Evolutionary conservation across 2,329 filamentous ascomycete genomes (phyloP).

Genomic region (Aschersonia sp.): DNA sequence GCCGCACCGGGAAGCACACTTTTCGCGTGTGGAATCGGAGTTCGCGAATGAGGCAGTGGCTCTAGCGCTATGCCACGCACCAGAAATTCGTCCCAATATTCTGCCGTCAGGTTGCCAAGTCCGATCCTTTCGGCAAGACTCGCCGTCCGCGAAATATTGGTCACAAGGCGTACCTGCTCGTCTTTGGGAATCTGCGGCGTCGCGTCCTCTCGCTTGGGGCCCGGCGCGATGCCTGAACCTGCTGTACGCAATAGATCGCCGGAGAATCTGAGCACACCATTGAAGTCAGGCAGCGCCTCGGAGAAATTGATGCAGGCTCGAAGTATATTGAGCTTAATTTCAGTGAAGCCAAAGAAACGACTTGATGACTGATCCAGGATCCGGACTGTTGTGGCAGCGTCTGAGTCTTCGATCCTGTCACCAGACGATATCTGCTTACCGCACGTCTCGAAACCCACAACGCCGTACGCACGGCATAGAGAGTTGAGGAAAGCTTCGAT

Average conservation of each 20-base stretch:
- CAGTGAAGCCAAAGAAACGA: conserved; percentile 61
- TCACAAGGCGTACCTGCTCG: conserved; percentile 72
- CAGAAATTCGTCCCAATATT: conserved; percentile 96
- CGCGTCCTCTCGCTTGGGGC: conserved; percentile 51
- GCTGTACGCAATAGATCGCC: conserved; percentile 71
- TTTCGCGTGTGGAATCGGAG: conserved; percentile 51
- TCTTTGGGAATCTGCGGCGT: conserved; percentile 60
- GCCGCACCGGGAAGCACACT: conserved; percentile 36
- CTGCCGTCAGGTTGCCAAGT: conserved; percentile 53
- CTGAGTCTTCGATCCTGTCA: conserved; percentile 26
- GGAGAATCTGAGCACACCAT: conserved; percentile 78
- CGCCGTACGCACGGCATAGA: conserved; percentile 48
- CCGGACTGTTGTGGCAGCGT: conserved; percentile 37
- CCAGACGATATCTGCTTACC: conserved; percentile 10
- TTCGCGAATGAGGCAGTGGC: conserved; percentile 40
- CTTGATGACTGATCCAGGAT: conserved; percentile 44
- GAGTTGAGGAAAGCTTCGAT: conserved; percentile 49
- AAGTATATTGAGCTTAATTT: conserved; percentile 74
- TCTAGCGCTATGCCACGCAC: conserved; percentile 65
- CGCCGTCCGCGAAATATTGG: conserved; percentile 76
- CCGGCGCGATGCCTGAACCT: conserved; percentile 66
- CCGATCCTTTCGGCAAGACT: conserved; percentile 65
- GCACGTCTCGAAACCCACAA: conserved; percentile 34
- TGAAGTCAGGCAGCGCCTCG: conserved; percentile 83
- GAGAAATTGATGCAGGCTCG: conserved; percentile 86